Conservation (phyloP, 1,139 yeast genomes). For the Trichomonascaceae sp. region DNA sequence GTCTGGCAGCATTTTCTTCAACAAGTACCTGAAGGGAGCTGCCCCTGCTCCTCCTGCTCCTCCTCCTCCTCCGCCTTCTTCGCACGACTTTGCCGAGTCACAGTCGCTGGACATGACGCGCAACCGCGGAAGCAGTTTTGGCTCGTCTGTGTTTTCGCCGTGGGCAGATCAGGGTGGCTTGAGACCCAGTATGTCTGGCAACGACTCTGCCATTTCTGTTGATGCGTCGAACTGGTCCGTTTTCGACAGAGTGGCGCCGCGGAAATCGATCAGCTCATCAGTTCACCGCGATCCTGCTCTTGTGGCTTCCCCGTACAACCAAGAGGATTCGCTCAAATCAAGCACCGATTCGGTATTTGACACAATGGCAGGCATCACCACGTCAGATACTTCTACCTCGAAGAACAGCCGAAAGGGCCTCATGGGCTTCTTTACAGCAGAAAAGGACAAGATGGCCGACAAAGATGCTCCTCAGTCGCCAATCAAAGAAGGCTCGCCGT, state of each 20-base stretch:
- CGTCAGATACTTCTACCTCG: not conserved
- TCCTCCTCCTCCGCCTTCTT: too few relatives aligned
- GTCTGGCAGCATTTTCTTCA: not conserved
- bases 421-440: not conserved
- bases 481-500: not conserved
- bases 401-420: not conserved
- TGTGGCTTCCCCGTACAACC: not conserved
- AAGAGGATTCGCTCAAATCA: not conserved
- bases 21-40: not conserved
- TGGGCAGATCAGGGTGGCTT: not conserved
- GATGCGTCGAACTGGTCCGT: not conserved
- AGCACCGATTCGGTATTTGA: not conserved
- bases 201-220: not conserved
- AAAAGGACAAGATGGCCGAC: not conserved
- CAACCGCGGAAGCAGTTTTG: not conserved
- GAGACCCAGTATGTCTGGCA: not conserved
- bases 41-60: too few relatives aligned
- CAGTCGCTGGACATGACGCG: not conserved
- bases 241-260: not conserved
- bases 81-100: too few relatives aligned
- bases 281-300: not conserved
- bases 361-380: not conserved
- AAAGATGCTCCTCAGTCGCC: not conserved
- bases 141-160: not conserved
- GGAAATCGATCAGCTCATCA: not conserved